Evolutionary conservation across 371 early-diverging fungal species (phyloP), one percentile per base, ranked within the genome.

Genomic region (Choanephora cucurbitarum): DNA sequence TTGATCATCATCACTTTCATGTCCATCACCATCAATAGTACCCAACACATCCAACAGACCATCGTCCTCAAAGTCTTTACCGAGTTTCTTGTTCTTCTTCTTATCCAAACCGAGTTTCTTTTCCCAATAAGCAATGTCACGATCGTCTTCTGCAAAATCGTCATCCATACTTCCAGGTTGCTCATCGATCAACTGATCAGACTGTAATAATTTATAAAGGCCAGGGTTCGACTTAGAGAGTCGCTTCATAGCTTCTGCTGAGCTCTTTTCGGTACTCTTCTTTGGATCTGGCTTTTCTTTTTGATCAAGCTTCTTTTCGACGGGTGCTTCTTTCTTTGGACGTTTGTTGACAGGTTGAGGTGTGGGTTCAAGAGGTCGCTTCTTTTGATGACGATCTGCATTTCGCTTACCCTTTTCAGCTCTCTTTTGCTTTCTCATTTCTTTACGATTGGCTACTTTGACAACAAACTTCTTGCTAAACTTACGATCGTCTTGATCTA

Each of bases 51-150:
- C 80, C 42, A 76, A 45, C 32, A 79, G 57, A 13, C 80, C 80
- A 60, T 90, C 90, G 2, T 86, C 80, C 43, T 75, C 69, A 46
- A 89, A 83, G 1, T 79, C 81, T 37, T 75, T 85, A 42, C 77
- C 75, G 13, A 73, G 52, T 32, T 63, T 71, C 37, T 76, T 73
- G 49, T 75, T 81, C 47, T 79, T 82, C 22, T 65, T 65, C 58
- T 91, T 92, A 58, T 64, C 57, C 10, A 91, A 65, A 1, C 89
- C 89, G 14, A 96, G 77, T 58, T 89, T 89, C 62, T 86, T 85
- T 46, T 92, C 89, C 65, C 91, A 89, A 43, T 83, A 80, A 19
- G 82, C 84, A 70, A 93, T 82, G 37, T 88, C 88, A 21, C 75
- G 78, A 46, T 93, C 94, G 52, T 91, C 91, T 8, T 84, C 77